These are phyloP conservation scores for Chlamydomonas schloesseri DNA, from an alignment of 139 green algal species.

Conservation along the genomic window DNA sequence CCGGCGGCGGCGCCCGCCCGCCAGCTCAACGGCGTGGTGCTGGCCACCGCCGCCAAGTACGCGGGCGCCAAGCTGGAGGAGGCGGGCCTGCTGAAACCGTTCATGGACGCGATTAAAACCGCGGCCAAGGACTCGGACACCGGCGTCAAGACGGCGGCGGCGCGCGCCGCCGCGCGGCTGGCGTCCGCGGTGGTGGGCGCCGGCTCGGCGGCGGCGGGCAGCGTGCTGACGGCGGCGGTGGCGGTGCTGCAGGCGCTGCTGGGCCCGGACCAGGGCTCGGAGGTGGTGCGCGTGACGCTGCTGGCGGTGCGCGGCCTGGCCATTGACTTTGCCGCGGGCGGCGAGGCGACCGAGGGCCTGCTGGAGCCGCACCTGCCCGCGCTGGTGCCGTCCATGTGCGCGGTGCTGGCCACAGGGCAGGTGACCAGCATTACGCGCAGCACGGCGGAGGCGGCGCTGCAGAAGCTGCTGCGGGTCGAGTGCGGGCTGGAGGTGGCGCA, in stretches of 20 bases:
- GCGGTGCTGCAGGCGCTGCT: conserved; percentile 70
- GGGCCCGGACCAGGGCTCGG: conserved; percentile 78
- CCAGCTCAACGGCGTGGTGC: conserved; percentile 44
- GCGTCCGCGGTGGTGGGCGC: conserved; percentile 3
- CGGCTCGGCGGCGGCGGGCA: not conserved
- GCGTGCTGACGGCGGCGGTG: conserved; percentile 34
- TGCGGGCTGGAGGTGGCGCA: conserved; percentile 53
- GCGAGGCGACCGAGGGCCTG: not conserved
- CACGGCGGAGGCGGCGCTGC: conserved; percentile 54
- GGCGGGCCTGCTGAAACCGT: conserved; percentile 46
- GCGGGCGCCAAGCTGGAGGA: conserved; percentile 37
- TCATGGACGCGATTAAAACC: conserved; percentile 43
- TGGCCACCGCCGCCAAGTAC: conserved; percentile 38
- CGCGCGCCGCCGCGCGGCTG: conserved; percentile 60
- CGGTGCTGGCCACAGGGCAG: conserved; percentile 47
- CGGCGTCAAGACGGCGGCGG: conserved; percentile 71
- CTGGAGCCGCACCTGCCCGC: conserved; percentile 70
- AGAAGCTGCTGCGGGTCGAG: conserved; percentile 53
- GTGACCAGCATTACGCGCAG: conserved; percentile 10
- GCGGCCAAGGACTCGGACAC: conserved; percentile 61
- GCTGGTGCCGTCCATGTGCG: conserved; percentile 73
- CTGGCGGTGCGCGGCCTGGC: conserved; percentile 67
- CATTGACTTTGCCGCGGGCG: conserved; percentile 10
- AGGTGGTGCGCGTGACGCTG: conserved; percentile 77
- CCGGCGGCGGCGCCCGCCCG: not conserved